Base-by-base conservation (phyloP, 371 early-diverging fungal species). In the Mucor ambiguus region DNA sequence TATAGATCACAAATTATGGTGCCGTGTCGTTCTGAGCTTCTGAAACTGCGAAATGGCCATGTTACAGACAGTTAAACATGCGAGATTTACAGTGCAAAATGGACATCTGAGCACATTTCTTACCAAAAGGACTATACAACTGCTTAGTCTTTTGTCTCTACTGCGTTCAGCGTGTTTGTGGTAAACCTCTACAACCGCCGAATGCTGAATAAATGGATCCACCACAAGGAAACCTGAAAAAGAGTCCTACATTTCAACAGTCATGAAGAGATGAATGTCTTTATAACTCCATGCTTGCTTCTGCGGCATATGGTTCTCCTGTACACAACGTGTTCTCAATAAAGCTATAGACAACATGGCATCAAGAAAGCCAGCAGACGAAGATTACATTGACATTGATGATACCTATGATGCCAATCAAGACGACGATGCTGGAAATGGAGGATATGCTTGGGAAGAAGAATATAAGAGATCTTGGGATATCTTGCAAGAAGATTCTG, bases 381-480 rank as follows among this genome's bases (percentile, higher is more conserved):
- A 85, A 12, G 82, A 82, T 54, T 81, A 78, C 41, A 80, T 85
- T 38, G 84, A 85, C 59, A 70, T 85, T 38, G 85, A 85, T 59
- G 85, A 85, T 59, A 79, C 82, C 11, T 73, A 74, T 44, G 83
- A 81, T 38, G 72, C 57, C 22, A 72, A 75, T 35, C 79, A 81
- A 32, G 81, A 83, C 24, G 83, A 82, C 22, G 80, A 77, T 54
- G 58, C 71, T 11, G 82, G 78, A 54, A 82, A 77, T 44, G 78
- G 67, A 16, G 92, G 90, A 7, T 95, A 95, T 65, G 83, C 95
- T 44, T 98, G 98, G 98, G 96, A 97, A 78, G 94, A 91, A 71
- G 94, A 93, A 68, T 98, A 96, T 85, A 96, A 96, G 75, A 89
- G 97, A 55, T 90, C 90, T 73, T 98, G 98, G 98, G 98, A 98